Evolutionary conservation across 75 land plant genomes (phyloP), one percentile per base, ranked within the genome.

Genomic region (Isoetes taiwanensis): DNA sequence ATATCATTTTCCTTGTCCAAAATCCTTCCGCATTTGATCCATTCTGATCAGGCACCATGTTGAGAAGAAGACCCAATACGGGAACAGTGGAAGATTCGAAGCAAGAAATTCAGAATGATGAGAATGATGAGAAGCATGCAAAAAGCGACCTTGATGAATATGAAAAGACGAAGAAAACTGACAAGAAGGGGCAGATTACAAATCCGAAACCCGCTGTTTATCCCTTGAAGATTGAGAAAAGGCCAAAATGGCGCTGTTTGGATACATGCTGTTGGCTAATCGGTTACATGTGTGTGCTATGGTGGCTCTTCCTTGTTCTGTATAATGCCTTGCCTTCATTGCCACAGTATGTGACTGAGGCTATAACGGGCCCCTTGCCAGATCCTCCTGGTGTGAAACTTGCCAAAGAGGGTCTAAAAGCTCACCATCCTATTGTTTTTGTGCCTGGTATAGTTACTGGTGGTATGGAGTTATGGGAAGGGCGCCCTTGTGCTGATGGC

Each of bases 401-500:
- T 58, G 52, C 20, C 56, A 86, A 82, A 40, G 85, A 86, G 30
- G 97, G 97, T 34, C 43, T 90, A 40, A 43, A 1, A 34, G 95
- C 61, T 30, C 62, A 63, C 56, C 97, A 90, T 34, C 97, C 97
- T 14, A 85, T 90, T 19, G 80, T 90, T 16, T 90, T 90, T 56
- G 95, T 90, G 1, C 97, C 97, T 5, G 97, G 97, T 5, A 90
- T 87, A 30, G 97, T 90, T 14, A 90, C 97, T 0, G 97, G 97
- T 0, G 97, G 97, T 29, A 61, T 90, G 8, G 97, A 90, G 73
- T 77, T 90, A 2, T 90, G 97, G 97, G 88, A 80, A 48, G 97
- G 97, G 1, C 76, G 69, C 25, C 77, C 75, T 23, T 90, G 97
- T 34, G 85, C 97, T 6, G 89, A 83, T 2, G 97, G 89, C 3